Base-by-base conservation (phyloP, 2,329 filamentous ascomycete species). In the Trichoderma cornu-damae region DNA sequence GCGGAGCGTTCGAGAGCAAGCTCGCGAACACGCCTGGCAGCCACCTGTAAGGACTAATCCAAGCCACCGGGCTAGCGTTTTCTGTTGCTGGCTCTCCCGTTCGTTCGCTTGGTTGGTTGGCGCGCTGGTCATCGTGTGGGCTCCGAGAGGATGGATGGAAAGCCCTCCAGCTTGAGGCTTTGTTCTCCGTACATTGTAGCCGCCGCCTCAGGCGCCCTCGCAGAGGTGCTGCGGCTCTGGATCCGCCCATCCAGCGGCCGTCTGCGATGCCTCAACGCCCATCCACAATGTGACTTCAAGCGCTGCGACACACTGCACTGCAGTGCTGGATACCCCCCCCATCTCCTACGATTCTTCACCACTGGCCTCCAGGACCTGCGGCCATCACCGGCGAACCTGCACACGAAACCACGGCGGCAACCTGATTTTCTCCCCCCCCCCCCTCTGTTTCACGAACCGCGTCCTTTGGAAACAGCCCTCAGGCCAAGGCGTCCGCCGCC, bases 21-120 rank as follows among this genome's bases (percentile, higher is more conserved):
- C 24, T 42, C 42, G 49, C 3, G 7, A 40, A 20, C 4, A 42
- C 12, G 44, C 28, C 28, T 34, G 42, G 14, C 26, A 28, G 42
- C 42, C 42, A 54, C 42, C 14, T 42, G 26, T 32, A 40, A 40
- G 48, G 49, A 18, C 51, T 47, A 42, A 42, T 28, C 32, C 49
- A 28, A n/a, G 49, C 49, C 35, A 42, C 49, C 6, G 24, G 22
- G 22, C 51, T 55, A 38, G 42, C 42, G 51, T n/a, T 28, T 47
- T 3, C 16, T n/a, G n/a, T 12, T 22, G n/a, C 28, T 34, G 30
- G 18, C 6, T 35, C 38, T 54, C n/a, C n/a, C n/a, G 40, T 46
- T 46, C 51, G 32, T 26, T n/a, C 20, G 49, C 42, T 55, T 55
- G 51, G n/a, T 14, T n/a, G 42, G 9, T 14, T 28, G n/a, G n/a